Base-by-base conservation (phyloP, 768 basidiomycete species). In the Pleurotus platypus region DNA sequence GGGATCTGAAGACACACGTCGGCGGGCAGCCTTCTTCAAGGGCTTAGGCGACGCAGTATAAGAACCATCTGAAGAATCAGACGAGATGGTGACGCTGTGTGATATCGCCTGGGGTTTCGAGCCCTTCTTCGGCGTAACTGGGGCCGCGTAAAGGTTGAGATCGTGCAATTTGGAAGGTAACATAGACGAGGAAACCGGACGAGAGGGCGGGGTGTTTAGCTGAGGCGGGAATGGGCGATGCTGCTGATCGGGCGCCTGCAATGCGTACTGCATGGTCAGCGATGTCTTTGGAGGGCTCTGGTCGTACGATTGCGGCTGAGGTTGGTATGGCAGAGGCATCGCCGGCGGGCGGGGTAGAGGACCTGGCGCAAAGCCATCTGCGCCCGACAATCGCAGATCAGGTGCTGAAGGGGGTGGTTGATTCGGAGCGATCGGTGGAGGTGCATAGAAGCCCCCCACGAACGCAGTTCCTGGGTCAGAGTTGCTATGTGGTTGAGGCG, bases 221-320 rank as follows among this genome's bases (percentile, higher is more conserved):
- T 39, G 18, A 43, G 18, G 39, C 5, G 16, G 49, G 15, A 24
- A 45, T 8, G 42, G 42, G n/a, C n/a, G n/a, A 35, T 35, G 30
- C n/a, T n/a, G 60, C 46, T 57, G 56, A 13, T 55, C 5, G 6
- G 62, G 38, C 13, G 58, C 50, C 1, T 62, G 61, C 6, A 64
- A 43, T 11, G 63, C 63, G 55, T 64, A 61, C 18, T 64, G 63
- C 63, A 64, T 64, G 9, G 63, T 64, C 60, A 62, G 30, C 13
- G 61, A 62, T 3, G 61, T 64, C 37, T 16, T 58, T 18, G 50
- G 46, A 13, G 26, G 30, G 37, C 20, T 47, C 15, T 50, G 49
- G 5, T n/a, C 27, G 49, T 50, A 35, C 27, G 49, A n/a, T 22
- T 27, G 49, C 6, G 49, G 49, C 20, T 35, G 20, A 12, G 50